A percentile compares a stretch with the other conserved stretches of the same genome.
Evolutionary conservation across 2,329 filamentous ascomycete genomes (phyloP).

Genomic region (Botrytis sinoallii): DNA sequence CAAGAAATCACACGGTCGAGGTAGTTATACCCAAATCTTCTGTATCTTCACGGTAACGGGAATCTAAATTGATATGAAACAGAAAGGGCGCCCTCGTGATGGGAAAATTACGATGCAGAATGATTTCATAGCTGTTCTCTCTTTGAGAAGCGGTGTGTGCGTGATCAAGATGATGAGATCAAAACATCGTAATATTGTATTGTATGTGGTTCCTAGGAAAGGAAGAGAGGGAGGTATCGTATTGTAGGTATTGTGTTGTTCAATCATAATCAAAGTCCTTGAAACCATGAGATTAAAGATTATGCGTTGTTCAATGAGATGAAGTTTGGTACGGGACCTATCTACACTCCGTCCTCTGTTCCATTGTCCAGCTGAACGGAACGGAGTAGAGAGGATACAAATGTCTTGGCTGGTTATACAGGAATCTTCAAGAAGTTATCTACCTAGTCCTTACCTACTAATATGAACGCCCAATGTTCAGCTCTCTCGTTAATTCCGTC

Average conservation of each 20-base stretch:
- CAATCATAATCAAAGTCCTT: no score
- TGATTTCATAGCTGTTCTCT: background rate
- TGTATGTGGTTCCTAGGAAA: background rate
- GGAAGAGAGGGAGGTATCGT: no score
- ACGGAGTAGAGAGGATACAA: no score
- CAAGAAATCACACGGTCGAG: background rate
- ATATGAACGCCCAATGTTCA: background rate
- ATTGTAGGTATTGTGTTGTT: no score
- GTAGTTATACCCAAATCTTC: background rate
- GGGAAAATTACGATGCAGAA: background rate
- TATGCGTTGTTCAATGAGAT: background rate
- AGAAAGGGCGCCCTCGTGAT: background rate
- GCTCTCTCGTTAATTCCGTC: background rate
- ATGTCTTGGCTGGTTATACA: background rate
- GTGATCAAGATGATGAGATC: background rate
- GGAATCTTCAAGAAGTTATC: background rate
- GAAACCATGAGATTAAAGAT: background rate
- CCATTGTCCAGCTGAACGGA: background rate
- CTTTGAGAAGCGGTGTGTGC: constrained; percentile 1
- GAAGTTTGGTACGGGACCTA: no score
- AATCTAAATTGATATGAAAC: background rate
- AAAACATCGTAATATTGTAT: background rate
- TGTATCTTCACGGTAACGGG: background rate
- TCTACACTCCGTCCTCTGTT: no score
- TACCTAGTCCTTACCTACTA: background rate